Conservation (phyloP, 2,329 filamentous ascomycete genomes). For the Sporothrix protearum region DNA sequence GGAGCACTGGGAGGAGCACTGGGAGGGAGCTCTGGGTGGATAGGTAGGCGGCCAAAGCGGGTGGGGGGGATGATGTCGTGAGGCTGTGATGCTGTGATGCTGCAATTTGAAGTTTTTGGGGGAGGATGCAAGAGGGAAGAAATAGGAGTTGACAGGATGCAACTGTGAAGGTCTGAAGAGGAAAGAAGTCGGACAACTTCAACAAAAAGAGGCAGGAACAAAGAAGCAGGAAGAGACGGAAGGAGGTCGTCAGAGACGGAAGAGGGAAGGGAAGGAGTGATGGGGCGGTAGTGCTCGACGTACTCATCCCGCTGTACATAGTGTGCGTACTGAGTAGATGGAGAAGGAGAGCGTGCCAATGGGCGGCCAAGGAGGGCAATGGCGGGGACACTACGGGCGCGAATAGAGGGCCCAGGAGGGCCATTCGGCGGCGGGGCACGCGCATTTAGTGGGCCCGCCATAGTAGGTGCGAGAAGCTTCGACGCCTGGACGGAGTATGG, state of each 20-base stretch:
- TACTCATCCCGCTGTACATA: slow-evolving; percentile 16
- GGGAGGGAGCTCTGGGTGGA: not conserved
- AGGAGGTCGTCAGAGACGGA: slow-evolving; percentile 20
- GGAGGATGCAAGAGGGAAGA: not conserved
- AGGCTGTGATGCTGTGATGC: slow-evolving; percentile 4
- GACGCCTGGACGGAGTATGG: not conserved
- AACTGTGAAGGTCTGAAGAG: slow-evolving; percentile 25
- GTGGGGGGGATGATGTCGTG: slow-evolving; percentile 10
- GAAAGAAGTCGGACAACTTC: slow-evolving; percentile 11
- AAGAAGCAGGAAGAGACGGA: not conserved
- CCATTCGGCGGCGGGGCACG: slow-evolving; percentile 3
- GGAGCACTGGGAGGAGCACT: not conserved
- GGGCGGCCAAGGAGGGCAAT: slow-evolving; percentile 9
- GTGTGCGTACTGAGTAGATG: too few species aligned
- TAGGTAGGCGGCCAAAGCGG: not conserved
- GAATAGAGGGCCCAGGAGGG: not conserved
- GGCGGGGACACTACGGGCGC: not conserved
- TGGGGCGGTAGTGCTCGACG: slow-evolving; percentile 2
- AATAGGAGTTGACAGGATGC: not conserved
- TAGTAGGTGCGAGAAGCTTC: slow-evolving; percentile 28
- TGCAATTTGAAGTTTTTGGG: not conserved
- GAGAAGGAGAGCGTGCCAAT: slow-evolving; percentile 18
- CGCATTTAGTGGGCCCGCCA: not conserved
- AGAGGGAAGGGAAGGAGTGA: slow-evolving; percentile 19
- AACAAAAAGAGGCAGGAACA: slow-evolving; percentile 4